Evolutionary conservation across 192 early-diverging fungal species (phyloP).

Genomic region (Linnemannia schmuckeri): DNA sequence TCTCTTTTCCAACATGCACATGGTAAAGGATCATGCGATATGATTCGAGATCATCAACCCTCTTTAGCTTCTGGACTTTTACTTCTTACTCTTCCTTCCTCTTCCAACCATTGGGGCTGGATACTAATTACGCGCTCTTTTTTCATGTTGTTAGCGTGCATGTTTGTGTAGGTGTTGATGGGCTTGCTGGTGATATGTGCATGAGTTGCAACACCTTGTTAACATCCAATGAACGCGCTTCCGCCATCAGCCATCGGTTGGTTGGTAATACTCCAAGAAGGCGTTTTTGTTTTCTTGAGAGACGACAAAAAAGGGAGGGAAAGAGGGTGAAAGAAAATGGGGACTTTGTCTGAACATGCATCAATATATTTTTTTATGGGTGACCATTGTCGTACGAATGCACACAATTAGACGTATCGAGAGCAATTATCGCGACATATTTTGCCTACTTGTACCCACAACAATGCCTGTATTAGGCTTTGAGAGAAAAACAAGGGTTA

Average conservation of each 20-base stretch:
- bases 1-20: neutral
- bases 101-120: neutral
- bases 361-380: neutral
- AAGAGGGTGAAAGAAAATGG: neutral
- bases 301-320: neutral
- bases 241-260: neutral
- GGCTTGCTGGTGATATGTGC: neutral
- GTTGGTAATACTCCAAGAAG: neutral
- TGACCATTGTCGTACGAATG: neutral
- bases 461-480: neutral
- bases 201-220: neutral
- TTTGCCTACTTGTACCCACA: neutral
- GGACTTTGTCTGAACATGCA: neutral
- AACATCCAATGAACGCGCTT: no score
- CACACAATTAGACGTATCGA: constrained; percentile 6
- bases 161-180: neutral
- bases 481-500: neutral
- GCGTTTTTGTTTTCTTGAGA: neutral
- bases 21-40: constrained; percentile 12
- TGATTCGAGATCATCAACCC: neutral
- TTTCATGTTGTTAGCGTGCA: neutral
- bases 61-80: neutral
- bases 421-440: constrained; percentile 23
- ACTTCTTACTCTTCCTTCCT: neutral
- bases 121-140: neutral